Base-by-base conservation (phyloP, 371 early-diverging fungal species). In the Mortierella sp. region DNA sequence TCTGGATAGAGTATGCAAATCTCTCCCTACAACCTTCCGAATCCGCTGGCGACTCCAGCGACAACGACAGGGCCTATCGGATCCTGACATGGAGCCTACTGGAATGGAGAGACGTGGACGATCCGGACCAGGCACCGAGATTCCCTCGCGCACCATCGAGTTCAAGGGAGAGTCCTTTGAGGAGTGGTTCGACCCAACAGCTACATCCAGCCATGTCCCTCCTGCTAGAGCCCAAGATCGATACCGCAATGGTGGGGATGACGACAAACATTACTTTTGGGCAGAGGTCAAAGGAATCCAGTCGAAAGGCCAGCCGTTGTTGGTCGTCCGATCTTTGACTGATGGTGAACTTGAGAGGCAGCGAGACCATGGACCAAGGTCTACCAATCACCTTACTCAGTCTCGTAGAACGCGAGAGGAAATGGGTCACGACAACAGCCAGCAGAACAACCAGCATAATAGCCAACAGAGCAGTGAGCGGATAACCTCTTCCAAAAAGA, bases 171-270 rank as follows among this genome's bases (percentile, higher is more conserved):
- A 68, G 25, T 25, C 34, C 17, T 74, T 57, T 58, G 68, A 74
- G 29, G 76, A 74, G 29, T 74, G 68, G 61, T 27, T 60, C 16
- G 76, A 74, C 44, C 68, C 68, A 0, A 74, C 68, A 14, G 68
- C 64, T 41, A 47, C 43, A 0, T 46, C 63, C 13, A 29, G 40
- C 13, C 37, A 54, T 29, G 10, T 43, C 13, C 16, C 7, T 14
- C 19, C 29, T 14, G 1, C 43, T 25, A 57, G 21, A 29, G 53
- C 41, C 7, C 51, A 43, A 19, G 17, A 7, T 21, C 31, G 19
- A 31, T 49, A 16, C 34, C 19, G 3, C 2, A 22, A 50, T 28
- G 48, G 57, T 31, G 17, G 40, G 22, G 31, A 22, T 28, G 62
- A 57, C 16, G 59, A 41, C 16, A 29, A 51, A 5, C 24, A 60